Conservation (phyloP, 805 yeast genomes). For the Yarrowia sp. region DNA sequence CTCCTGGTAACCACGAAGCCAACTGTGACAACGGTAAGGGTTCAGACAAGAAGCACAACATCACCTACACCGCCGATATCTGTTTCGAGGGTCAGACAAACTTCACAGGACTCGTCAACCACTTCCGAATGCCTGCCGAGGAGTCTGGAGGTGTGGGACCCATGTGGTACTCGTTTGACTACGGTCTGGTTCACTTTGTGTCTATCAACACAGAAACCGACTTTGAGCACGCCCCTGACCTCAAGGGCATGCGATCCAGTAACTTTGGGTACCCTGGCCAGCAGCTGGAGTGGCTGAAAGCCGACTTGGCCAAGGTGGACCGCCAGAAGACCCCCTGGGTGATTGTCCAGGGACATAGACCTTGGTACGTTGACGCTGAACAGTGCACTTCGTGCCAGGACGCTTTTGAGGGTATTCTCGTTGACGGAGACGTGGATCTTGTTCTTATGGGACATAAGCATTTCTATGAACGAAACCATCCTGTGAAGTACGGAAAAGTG, state of each 20-base stretch:
- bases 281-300: constrained; percentile 48
- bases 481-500: constrained; percentile 43
- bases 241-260: constrained; percentile 18
- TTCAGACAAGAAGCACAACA: constrained; percentile 37
- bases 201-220: constrained; percentile 49
- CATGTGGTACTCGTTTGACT: constrained; percentile 50
- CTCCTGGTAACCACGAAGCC: constrained; percentile 47
- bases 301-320: constrained; percentile 47
- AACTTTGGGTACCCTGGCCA: constrained; percentile 42
- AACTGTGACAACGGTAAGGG: constrained; percentile 43
- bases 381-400: constrained; percentile 43
- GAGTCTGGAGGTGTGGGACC: constrained; percentile 47
- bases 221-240: constrained; percentile 42
- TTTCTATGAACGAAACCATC: constrained; percentile 44
- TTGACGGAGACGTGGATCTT: constrained; percentile 45
- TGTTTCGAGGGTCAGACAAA: constrained; percentile 46
- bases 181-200: constrained; percentile 49
- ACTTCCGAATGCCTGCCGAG: constrained; percentile 48
- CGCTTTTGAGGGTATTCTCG: constrained; percentile 45
- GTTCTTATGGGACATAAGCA: constrained; percentile 46
- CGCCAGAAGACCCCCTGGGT: constrained; percentile 48
- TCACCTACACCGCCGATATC: constrained; percentile 40
- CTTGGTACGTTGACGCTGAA: constrained; percentile 48
- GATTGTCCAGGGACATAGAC: constrained; percentile 47
- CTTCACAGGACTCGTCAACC: constrained; percentile 46